These are phyloP conservation scores for Mallotus repandus DNA, from an alignment of 441 rosid species.

Conservation along the genomic window DNA sequence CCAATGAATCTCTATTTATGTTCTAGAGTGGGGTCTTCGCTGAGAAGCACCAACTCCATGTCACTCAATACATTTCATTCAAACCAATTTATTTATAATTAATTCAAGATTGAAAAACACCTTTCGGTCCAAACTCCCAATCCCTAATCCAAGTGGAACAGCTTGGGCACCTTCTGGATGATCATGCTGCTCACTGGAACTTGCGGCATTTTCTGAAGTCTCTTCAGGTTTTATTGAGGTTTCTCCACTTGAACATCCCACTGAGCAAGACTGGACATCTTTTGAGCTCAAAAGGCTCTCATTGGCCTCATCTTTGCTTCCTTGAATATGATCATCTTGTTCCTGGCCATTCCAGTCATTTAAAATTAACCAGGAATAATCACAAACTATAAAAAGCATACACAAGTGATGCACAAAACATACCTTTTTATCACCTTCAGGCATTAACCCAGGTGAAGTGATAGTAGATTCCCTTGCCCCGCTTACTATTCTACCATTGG, in stretches of 20 bases:
- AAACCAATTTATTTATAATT: too few species aligned
- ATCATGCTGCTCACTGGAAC: conserved; percentile 42
- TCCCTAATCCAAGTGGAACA: conserved; percentile 85
- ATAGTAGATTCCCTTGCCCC: conserved; percentile 37
- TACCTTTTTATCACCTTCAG: conserved; percentile 49
- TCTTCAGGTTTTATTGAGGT: conserved; percentile 35
- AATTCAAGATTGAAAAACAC: conserved; percentile 31
- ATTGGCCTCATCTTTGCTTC: conserved; percentile 26
- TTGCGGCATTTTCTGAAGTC: conserved; percentile 32
- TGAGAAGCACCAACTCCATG: not conserved
- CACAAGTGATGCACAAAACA: conserved; percentile 17
- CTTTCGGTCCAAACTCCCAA: conserved; percentile 83
- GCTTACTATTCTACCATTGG: not conserved
- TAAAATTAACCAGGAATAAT: conserved; percentile 17
- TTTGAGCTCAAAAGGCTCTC: conserved; percentile 30
- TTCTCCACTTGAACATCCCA: conserved; percentile 30
- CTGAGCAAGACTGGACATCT: conserved; percentile 29
- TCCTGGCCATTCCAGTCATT: conserved; percentile 25
- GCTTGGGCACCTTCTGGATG: conserved; percentile 37
- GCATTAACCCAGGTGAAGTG: conserved; percentile 20
- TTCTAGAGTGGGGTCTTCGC: not conserved
- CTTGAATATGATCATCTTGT: conserved; percentile 27
- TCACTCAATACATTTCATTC: too few species aligned
- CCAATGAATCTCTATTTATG: too few species aligned
- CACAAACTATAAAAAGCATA: not conserved